Percentiles rank a stretch among this genome's conserved stretches.
These are phyloP conservation scores for Boletus speciosus DNA, from an alignment of 768 basidiomycete genomes.

Conservation along the genomic window DNA sequence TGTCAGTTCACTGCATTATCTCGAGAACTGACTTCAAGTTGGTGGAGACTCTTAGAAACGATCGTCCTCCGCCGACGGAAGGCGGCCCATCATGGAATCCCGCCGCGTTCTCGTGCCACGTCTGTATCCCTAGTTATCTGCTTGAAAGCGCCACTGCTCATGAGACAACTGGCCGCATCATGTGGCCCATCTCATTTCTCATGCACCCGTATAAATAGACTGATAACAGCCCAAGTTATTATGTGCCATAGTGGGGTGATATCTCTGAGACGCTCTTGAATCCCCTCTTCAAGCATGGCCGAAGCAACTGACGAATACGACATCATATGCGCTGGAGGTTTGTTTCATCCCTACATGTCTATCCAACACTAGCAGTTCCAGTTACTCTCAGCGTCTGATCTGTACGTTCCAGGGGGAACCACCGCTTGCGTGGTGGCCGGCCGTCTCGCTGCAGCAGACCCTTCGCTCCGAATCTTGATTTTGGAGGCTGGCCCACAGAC, in stretches of 20 bases:
- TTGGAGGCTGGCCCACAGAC: constrained; percentile 30
- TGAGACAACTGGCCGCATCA: not conserved
- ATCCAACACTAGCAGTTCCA: not conserved
- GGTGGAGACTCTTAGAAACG: not conserved
- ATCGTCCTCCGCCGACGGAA: not conserved
- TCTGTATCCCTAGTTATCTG: not conserved
- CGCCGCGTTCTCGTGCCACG: not conserved
- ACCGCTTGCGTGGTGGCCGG: constrained; percentile 33
- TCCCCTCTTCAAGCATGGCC: constrained; percentile 6
- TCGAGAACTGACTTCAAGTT: not conserved
- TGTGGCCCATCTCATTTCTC: not conserved
- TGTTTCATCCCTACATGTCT: not conserved
- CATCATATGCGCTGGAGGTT: constrained; percentile 59
- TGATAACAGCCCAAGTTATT: not conserved
- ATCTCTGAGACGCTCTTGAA: not conserved
- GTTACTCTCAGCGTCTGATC: not conserved
- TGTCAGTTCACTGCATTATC: not conserved
- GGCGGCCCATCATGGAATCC: not conserved
- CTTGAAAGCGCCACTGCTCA: too few relatives aligned
- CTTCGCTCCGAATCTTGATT: constrained; percentile 23
- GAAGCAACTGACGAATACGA: constrained; percentile 32
- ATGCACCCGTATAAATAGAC: constrained; percentile 5
- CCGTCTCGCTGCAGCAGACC: constrained; percentile 26
- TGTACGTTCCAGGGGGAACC: constrained; percentile 30
- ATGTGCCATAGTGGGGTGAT: not conserved